Percentiles rank a stretch among this genome's conserved stretches.
Conservation (phyloP, 192 early-diverging fungal genomes). For the Podochytrium sp. region DNA sequence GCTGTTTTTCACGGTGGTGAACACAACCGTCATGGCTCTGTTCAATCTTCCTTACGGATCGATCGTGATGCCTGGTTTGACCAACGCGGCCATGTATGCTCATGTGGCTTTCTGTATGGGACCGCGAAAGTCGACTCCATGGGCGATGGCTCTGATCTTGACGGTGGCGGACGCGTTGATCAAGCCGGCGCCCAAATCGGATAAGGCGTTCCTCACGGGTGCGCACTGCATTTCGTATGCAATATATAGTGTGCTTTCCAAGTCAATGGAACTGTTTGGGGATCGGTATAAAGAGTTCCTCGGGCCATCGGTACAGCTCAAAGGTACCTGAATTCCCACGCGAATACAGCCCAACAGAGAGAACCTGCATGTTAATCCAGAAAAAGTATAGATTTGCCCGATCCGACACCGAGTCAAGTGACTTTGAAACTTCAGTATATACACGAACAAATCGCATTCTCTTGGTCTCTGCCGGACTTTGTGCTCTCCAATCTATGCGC, state of each 20-base stretch:
- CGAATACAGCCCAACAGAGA: too few relatives aligned
- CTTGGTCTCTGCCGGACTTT: too few relatives aligned
- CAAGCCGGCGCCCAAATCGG: neutral
- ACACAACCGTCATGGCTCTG: conserved; percentile 7
- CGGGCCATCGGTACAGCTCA: too few relatives aligned
- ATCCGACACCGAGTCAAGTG: too few relatives aligned
- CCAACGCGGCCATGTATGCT: neutral
- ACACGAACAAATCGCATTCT: too few relatives aligned
- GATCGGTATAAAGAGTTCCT: too few relatives aligned
- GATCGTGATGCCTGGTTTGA: neutral
- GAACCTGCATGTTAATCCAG: too few relatives aligned
- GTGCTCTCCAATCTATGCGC: conserved; percentile 10
- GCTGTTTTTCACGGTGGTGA: conserved; percentile 11
- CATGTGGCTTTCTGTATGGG: conserved; percentile 13
- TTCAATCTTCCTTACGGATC: neutral
- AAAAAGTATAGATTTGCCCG: too few relatives aligned
- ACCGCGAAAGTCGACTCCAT: neutral
- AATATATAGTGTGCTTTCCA: neutral
- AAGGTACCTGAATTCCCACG: too few relatives aligned
- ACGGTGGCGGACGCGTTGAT: conserved; percentile 3
- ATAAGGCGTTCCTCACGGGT: conserved; percentile 11
- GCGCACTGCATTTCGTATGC: conserved; percentile 27
- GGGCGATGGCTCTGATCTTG: neutral
- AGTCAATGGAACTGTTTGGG: neutral
- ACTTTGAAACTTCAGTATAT: too few relatives aligned